phyloP scores from a whole-genome alignment of 176 grass and related monocot species.

The Dactylis glomerata region DNA sequence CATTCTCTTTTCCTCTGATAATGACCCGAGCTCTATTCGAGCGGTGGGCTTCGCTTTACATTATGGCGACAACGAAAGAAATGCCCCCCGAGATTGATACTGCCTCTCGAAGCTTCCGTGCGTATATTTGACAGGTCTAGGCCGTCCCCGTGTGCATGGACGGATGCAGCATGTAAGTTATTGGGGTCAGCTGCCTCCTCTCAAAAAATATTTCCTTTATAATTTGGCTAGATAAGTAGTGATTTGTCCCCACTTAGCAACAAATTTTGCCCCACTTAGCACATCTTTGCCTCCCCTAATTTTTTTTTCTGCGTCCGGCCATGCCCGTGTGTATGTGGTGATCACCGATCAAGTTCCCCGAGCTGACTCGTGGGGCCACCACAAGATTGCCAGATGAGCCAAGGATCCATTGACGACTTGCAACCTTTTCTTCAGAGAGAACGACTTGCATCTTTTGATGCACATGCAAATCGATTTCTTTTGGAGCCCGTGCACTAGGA shows the following conservation, averaged over 20 bases:
- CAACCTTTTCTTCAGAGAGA: background rate
- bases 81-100: background rate
- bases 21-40: background rate
- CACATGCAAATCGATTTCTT: background rate
- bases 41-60: background rate
- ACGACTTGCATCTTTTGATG: background rate
- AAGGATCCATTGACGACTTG: background rate
- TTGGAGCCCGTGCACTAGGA: background rate
- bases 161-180: too few relatives aligned
- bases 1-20: background rate
- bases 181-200: too few relatives aligned
- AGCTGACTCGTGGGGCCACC: background rate
- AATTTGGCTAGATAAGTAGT: too few relatives aligned
- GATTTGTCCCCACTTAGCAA: too few relatives aligned
- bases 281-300: too few relatives aligned
- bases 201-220: too few relatives aligned
- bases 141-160: too few relatives aligned
- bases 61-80: background rate
- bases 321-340: conserved; percentile 1
- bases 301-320: too few relatives aligned
- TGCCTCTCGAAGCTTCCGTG: background rate
- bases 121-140: background rate
- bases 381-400: conserved; percentile 6
- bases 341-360: background rate
- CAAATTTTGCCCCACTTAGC: too few relatives aligned